These are phyloP conservation scores for Platismatia glauca DNA, from an alignment of 495 filamentous ascomycete genomes.

Conservation along the genomic window DNA sequence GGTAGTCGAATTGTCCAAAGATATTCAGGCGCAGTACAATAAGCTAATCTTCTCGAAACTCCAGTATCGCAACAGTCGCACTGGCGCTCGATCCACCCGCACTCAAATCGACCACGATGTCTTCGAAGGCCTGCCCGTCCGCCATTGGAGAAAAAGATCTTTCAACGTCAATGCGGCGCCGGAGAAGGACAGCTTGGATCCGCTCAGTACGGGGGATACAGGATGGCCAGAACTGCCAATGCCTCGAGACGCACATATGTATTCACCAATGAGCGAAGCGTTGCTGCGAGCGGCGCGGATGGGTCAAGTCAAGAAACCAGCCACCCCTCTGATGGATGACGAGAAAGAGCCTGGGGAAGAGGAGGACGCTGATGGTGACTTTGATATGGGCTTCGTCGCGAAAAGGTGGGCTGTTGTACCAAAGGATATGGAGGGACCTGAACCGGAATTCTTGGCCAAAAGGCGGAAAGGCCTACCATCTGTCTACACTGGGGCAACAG, in stretches of 20 bases:
- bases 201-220: conserved; percentile 47
- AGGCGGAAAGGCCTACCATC: conserved; percentile 65
- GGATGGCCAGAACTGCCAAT: conserved; percentile 56
- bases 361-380: conserved; percentile 44
- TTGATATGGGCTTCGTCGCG: conserved; percentile 30
- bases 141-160: conserved; percentile 73
- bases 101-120: conserved; percentile 84
- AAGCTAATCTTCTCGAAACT: conserved; percentile 9
- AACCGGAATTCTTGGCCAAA: conserved; percentile 79
- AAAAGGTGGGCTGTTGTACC: conserved; percentile 69
- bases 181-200: conserved; percentile 38
- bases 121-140: conserved; percentile 87
- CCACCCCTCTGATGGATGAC: conserved; percentile 28
- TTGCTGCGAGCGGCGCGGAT: conserved; percentile 73
- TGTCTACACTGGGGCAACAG: conserved; percentile 36
- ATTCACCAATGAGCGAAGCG: conserved; percentile 69
- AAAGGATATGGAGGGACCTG: conserved; percentile 63
- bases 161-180: conserved; percentile 61
- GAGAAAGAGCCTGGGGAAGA: conserved; percentile 36
- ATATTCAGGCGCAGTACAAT: conserved; percentile 7
- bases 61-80: conserved; percentile 48
- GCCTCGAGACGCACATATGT: conserved; percentile 77
- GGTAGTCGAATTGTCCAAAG: conserved; percentile 9
- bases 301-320: conserved; percentile 34
- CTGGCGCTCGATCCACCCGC: conserved; percentile 60